Conservation (phyloP, 768 basidiomycete species). For the Auriculariales sp. region DNA sequence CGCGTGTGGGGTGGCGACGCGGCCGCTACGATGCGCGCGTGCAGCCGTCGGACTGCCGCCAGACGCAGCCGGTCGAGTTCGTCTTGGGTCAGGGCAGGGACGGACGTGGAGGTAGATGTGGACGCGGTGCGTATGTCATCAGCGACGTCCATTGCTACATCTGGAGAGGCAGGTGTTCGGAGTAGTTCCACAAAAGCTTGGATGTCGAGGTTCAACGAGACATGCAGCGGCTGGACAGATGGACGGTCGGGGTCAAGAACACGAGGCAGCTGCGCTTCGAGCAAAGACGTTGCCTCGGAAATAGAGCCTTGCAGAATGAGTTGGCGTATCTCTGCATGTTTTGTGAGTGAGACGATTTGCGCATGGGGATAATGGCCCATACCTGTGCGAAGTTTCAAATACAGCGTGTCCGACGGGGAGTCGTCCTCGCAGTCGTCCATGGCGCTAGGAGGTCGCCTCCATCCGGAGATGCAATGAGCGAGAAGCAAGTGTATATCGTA, state of each 20-base stretch:
- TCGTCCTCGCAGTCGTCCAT: too few relatives aligned
- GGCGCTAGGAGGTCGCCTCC: too few relatives aligned
- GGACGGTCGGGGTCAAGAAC: conserved; percentile 10
- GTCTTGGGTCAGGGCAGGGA: too few relatives aligned
- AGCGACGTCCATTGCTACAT: conserved; percentile 15
- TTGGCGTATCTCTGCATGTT: neutral
- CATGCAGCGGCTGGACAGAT: conserved; percentile 58
- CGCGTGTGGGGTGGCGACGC: conserved; percentile 39
- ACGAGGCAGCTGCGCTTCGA: neutral
- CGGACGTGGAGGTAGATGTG: conserved; percentile 5
- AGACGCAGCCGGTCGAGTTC: conserved; percentile 36
- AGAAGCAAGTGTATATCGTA: too few relatives aligned
- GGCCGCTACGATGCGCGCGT: conserved; percentile 44
- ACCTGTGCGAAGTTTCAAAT: too few relatives aligned
- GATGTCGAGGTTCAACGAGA: conserved; percentile 74
- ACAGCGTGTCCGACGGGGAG: too few relatives aligned
- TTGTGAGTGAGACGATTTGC: neutral
- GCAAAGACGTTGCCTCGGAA: neutral
- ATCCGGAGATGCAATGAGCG: too few relatives aligned
- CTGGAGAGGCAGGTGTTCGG: conserved; percentile 48
- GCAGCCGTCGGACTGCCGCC: conserved; percentile 44
- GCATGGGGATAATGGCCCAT: too few relatives aligned
- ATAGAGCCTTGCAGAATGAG: neutral
- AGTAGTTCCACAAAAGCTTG: conserved; percentile 78
- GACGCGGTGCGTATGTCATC: conserved; percentile 9